Conservation (phyloP, 805 yeast species). For the Cyberlindnera mississippiensis region DNA sequence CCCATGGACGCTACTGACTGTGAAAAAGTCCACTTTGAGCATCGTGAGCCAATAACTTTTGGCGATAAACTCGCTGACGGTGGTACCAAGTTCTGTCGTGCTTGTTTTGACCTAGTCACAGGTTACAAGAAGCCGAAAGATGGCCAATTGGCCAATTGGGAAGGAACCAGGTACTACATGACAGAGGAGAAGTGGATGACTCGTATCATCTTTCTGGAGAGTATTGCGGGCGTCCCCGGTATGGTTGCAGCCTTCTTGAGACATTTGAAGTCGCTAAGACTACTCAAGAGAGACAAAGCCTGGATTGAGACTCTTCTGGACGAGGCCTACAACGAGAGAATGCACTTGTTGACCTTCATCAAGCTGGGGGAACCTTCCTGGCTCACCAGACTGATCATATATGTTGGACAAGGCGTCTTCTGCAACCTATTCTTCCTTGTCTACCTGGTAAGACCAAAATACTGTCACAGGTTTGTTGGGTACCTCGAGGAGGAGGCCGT, state of each 20-base stretch:
- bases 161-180: constrained; percentile 44
- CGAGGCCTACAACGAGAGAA: constrained; percentile 75
- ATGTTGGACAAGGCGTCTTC: constrained; percentile 68
- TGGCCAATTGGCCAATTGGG: constrained; percentile 30
- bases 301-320: constrained; percentile 72
- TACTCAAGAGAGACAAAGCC: constrained; percentile 62
- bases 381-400: constrained; percentile 50
- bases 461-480: constrained; percentile 75
- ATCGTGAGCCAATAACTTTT: constrained; percentile 43
- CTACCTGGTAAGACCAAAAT: constrained; percentile 55
- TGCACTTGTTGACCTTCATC: constrained; percentile 69
- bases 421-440: constrained; percentile 59
- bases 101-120: constrained; percentile 56
- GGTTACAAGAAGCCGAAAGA: constrained; percentile 59
- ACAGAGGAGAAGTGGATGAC: constrained; percentile 62
- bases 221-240: constrained; percentile 80
- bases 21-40: constrained; percentile 43
- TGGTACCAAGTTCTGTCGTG: constrained; percentile 42
- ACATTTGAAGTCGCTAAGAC: constrained; percentile 60
- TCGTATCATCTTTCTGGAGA: constrained; percentile 59
- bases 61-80: constrained; percentile 51
- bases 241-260: constrained; percentile 70
- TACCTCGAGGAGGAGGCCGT: constrained; percentile 78
- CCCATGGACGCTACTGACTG: constrained; percentile 34
- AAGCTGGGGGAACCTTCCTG: constrained; percentile 59